phyloP scores from a whole-genome alignment of 805 yeast genomes.

The Suhomyces prunicola region DNA sequence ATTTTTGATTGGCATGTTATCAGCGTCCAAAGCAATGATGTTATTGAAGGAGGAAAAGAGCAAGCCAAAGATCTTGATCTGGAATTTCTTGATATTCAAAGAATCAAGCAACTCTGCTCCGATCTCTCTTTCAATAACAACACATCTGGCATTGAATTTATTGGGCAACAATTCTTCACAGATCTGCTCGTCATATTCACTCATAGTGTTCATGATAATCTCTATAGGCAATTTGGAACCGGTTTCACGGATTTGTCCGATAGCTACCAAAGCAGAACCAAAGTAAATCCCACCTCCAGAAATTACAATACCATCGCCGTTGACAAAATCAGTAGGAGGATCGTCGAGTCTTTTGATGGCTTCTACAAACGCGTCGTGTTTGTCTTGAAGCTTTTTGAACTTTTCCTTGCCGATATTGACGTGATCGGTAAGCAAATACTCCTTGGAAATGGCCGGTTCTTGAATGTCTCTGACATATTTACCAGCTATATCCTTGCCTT shows the following conservation, averaged over 20 bases:
- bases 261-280: slow-evolving; percentile 27
- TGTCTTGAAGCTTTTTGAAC: slow-evolving; percentile 18
- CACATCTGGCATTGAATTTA: slow-evolving; percentile 24
- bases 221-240: slow-evolving; percentile 36
- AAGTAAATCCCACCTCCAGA: slow-evolving; percentile 26
- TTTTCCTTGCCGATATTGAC: slow-evolving; percentile 14
- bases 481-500: slow-evolving; percentile 12
- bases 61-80: slow-evolving; percentile 30
- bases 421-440: slow-evolving; percentile 9
- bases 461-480: slow-evolving; percentile 10
- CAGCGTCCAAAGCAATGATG: slow-evolving; percentile 32
- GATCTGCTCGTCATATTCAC: slow-evolving; percentile 22
- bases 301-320: slow-evolving; percentile 37
- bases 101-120: slow-evolving; percentile 18
- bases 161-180: slow-evolving; percentile 25
- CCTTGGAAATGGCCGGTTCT: slow-evolving; percentile 11
- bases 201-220: slow-evolving; percentile 23
- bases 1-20: slow-evolving; percentile 30
- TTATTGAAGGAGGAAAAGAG: slow-evolving; percentile 33
- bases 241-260: slow-evolving; percentile 28
- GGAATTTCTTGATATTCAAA: slow-evolving; percentile 21
- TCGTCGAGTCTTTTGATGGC: slow-evolving; percentile 20
- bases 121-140: slow-evolving; percentile 24
- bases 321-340: slow-evolving; percentile 23
- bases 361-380: slow-evolving; percentile 27